Conservation (phyloP, 495 filamentous ascomycete genomes). For the Achaetomiella virescens region DNA sequence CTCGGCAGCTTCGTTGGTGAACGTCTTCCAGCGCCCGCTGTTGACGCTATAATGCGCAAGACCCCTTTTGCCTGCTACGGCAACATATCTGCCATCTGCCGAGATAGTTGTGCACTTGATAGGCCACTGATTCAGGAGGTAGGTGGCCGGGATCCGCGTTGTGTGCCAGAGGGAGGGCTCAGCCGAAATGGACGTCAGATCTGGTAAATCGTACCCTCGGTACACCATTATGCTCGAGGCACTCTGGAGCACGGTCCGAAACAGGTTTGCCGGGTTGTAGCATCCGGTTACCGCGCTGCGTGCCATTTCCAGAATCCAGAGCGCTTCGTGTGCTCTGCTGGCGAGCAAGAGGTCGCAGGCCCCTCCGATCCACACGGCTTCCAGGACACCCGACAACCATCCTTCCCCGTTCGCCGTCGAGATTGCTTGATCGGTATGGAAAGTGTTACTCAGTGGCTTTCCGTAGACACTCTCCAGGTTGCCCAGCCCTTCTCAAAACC, state of each 20-base stretch:
- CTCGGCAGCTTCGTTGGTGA: constrained; percentile 72
- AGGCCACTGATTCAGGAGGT: constrained; percentile 87
- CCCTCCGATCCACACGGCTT: constrained; percentile 79
- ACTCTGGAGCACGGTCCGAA: constrained; percentile 81
- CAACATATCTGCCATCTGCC: constrained; percentile 86
- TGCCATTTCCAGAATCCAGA: constrained; percentile 88
- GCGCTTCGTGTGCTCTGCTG: constrained; percentile 58
- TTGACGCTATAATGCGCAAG: constrained; percentile 93
- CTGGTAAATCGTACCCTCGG: constrained; percentile 83
- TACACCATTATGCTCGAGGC: constrained; percentile 83
- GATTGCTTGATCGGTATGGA: constrained; percentile 59
- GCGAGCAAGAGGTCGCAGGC: constrained; percentile 79
- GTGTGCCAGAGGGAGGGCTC: constrained; percentile 91
- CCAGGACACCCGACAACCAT: constrained; percentile 69
- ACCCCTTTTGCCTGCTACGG: constrained; percentile 85
- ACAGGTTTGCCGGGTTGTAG: constrained; percentile 82
- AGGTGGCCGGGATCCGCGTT: constrained; percentile 75
- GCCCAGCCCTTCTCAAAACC: constrained; percentile 93
- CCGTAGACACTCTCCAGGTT: constrained; percentile 98
- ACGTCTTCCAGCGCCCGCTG: constrained; percentile 93
- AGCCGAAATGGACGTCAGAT: constrained; percentile 84
- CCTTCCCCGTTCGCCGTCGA: constrained; percentile 61
- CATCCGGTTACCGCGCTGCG: constrained; percentile 86
- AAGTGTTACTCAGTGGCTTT: constrained; percentile 77
- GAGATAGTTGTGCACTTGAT: constrained; percentile 82